A percentile compares a stretch with the other conserved stretches of the same genome.
Conservation (phyloP, 1,284 basidiomycete genomes). For the Veloporphyrellus conicus region DNA sequence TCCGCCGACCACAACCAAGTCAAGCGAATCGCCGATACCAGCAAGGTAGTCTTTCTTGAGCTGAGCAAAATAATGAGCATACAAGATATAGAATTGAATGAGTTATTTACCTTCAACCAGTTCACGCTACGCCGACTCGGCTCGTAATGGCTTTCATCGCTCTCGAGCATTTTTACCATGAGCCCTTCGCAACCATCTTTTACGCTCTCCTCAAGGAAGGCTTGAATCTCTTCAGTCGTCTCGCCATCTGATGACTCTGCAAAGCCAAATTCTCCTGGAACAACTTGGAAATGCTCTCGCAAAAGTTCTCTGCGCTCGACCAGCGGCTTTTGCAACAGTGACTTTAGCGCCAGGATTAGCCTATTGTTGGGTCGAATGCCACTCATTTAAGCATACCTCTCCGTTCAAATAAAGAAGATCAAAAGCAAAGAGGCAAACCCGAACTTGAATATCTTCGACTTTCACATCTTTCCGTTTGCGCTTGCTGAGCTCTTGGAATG, state of each 20-base stretch:
- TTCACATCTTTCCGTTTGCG: slow-evolving; percentile 98
- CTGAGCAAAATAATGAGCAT: slow-evolving; percentile 39
- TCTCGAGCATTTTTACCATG: slow-evolving; percentile 99
- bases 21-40: slow-evolving; percentile 96
- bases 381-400: slow-evolving; percentile 52
- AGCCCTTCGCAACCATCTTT: slow-evolving; percentile 98
- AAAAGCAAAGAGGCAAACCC: slow-evolving; percentile 93
- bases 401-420: slow-evolving; percentile 95
- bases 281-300: slow-evolving; percentile 73
- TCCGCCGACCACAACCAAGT: slow-evolving; percentile 93
- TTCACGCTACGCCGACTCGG: slow-evolving; percentile 93
- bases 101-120: slow-evolving; percentile 83
- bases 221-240: slow-evolving; percentile 90
- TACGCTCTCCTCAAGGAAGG: slow-evolving; percentile 93
- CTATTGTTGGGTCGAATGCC: not conserved
- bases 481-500: slow-evolving; percentile 95
- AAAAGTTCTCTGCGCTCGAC: slow-evolving; percentile 76
- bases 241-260: slow-evolving; percentile 88
- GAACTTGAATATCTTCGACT: slow-evolving; percentile 92
- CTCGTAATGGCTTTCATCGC: slow-evolving; percentile 88
- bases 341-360: slow-evolving; percentile 37
- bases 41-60: slow-evolving; percentile 96
- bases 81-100: not conserved
- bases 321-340: slow-evolving; percentile 63
- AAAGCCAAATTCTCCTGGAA: slow-evolving; percentile 89